These are phyloP conservation scores for Ambrosiella xylebori DNA, from an alignment of 2,329 filamentous ascomycete species.

Conservation along the genomic window DNA sequence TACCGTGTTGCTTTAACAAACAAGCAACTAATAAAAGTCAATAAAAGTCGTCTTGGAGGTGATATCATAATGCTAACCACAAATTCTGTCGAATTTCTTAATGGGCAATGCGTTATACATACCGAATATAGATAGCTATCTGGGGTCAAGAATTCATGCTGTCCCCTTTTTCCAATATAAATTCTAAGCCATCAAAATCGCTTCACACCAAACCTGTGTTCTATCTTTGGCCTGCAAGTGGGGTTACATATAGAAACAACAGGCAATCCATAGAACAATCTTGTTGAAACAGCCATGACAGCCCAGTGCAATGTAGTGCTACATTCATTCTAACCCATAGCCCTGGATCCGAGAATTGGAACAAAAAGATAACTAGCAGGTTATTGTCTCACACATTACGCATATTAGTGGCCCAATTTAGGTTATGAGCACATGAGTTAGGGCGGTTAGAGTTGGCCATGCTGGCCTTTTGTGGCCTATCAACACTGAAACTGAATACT, in stretches of 20 bases:
- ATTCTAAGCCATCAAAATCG: no score
- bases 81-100: no score
- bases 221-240: neutral
- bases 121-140: no score
- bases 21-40: no score
- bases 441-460: neutral
- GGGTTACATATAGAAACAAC: neutral
- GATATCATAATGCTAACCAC: no score
- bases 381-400: neutral
- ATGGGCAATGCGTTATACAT: no score
- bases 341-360: neutral
- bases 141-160: no score
- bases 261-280: neutral
- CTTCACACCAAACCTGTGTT: neutral
- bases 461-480: no score
- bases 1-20: no score
- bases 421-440: neutral
- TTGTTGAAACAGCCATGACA: neutral
- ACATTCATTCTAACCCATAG: neutral
- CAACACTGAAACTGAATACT: no score
- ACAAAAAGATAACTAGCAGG: neutral
- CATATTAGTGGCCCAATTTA: neutral
- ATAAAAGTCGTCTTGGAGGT: no score
- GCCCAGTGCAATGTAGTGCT: neutral
- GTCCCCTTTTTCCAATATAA: neutral